A percentile compares a stretch with the other conserved stretches of the same genome.
Evolutionary conservation across 208 protist genomes (phyloP).

Genomic region (Trypanosoma vivax): DNA sequence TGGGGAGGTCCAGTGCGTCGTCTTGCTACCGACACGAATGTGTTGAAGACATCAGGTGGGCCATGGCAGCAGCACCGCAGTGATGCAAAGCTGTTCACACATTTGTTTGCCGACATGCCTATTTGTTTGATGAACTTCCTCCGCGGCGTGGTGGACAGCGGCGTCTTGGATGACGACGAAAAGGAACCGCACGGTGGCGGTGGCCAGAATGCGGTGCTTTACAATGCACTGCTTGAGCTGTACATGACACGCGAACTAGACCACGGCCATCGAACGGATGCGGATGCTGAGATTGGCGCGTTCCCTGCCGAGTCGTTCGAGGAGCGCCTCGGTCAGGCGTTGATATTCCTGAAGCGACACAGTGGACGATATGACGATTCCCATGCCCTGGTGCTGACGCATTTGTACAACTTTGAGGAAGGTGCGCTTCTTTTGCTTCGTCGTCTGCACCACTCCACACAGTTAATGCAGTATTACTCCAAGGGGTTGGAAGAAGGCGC

Average conservation of each 20-base stretch:
- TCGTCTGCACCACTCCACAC: constrained; percentile 56
- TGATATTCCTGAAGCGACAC: constrained; percentile 50
- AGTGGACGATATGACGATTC: constrained; percentile 83
- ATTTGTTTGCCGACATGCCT: constrained; percentile 87
- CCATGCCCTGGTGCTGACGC: constrained; percentile 84
- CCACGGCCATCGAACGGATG: constrained; percentile 6
- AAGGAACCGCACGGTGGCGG: no score
- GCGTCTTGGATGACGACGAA: constrained; percentile 34
- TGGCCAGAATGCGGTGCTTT: constrained; percentile 33
- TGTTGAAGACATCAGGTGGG: not conserved
- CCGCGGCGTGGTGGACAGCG: constrained; percentile 73
- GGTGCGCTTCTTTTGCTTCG: constrained; percentile 90
- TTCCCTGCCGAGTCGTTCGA: constrained; percentile 43
- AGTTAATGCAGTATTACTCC: constrained; percentile 90
- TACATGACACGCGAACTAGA: constrained; percentile 77
- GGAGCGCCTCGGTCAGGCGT: constrained; percentile 42
- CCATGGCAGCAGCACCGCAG: constrained; percentile 47
- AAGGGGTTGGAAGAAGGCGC: constrained; percentile 53
- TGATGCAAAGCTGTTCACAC: constrained; percentile 62
- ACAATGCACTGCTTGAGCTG: constrained; percentile 95
- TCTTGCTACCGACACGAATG: constrained; percentile 3
- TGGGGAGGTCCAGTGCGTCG: constrained; percentile 49
- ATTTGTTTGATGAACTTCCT: constrained; percentile 89
- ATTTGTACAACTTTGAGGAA: constrained; percentile 84
- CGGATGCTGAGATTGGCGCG: not conserved